These are phyloP conservation scores for Neopestalotiopsis rosae DNA, from an alignment of 2,329 filamentous ascomycete genomes.

Conservation along the genomic window DNA sequence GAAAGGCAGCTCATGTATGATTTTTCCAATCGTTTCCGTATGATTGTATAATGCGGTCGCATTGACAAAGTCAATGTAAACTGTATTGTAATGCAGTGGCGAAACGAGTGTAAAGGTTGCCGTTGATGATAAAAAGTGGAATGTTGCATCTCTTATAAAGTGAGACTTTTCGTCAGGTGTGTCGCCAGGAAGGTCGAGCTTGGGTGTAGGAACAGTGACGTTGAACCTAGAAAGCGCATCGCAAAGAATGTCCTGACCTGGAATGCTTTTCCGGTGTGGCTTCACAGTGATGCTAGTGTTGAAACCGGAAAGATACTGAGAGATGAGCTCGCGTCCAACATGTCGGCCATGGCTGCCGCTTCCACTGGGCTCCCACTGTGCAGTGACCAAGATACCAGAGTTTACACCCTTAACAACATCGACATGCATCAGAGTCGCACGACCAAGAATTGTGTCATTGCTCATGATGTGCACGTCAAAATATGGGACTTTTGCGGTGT, in stretches of 20 bases:
- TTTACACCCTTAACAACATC: slow-evolving; percentile 74
- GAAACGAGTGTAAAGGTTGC: slow-evolving; percentile 85
- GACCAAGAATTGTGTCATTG: slow-evolving; percentile 77
- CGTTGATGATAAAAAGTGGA: slow-evolving; percentile 86
- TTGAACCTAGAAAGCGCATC: slow-evolving; percentile 74
- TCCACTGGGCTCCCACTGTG: slow-evolving; percentile 75
- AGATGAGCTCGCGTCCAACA: slow-evolving; percentile 76
- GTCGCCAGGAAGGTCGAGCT: slow-evolving; percentile 62
- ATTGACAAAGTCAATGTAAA: slow-evolving; percentile 81
- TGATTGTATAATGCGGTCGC: slow-evolving; percentile 87
- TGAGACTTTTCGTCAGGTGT: slow-evolving; percentile 55
- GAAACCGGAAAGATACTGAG: slow-evolving; percentile 84
- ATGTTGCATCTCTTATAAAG: slow-evolving; percentile 85
- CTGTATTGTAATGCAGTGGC: slow-evolving; percentile 72
- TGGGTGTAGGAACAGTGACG: slow-evolving; percentile 74
- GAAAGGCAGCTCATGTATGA: slow-evolving; percentile 77
- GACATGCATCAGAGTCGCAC: slow-evolving; percentile 71
- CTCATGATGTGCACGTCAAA: slow-evolving; percentile 76
- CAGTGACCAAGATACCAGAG: slow-evolving; percentile 68
- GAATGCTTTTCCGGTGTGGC: slow-evolving; percentile 75
- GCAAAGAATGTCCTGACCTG: slow-evolving; percentile 73
- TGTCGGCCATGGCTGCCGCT: slow-evolving; percentile 66
- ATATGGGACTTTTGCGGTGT: slow-evolving; percentile 82
- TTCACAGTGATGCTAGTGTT: slow-evolving; percentile 82
- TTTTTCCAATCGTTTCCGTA: slow-evolving; percentile 77